Evolutionary conservation across 2,329 filamentous ascomycete species (phyloP).

Genomic region (Aspergillus fumigatus): DNA sequence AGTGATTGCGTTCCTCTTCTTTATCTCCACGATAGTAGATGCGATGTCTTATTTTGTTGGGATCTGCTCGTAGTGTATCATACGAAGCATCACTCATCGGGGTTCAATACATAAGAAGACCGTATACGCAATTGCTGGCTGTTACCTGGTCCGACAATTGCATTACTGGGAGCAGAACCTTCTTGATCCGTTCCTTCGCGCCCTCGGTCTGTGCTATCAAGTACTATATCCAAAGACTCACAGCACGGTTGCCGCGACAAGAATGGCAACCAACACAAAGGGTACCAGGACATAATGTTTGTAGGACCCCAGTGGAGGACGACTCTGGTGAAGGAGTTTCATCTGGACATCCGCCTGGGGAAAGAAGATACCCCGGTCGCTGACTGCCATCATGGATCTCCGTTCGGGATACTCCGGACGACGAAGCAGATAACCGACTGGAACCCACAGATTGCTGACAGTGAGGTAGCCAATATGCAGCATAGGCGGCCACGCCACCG

Average conservation of each 20-base stretch:
- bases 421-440: constrained; percentile 16
- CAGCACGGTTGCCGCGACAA: neutral
- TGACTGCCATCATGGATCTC: neutral
- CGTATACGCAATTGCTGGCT: no score
- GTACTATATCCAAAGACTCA: neutral
- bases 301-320: neutral
- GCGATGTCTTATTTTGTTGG: neutral
- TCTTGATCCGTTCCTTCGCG: no score
- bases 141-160: no score
- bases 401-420: constrained; percentile 12
- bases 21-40: neutral
- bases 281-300: neutral
- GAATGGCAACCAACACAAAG: neutral
- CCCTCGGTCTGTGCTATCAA: no score
- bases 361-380: neutral
- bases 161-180: no score
- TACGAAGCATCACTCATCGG: no score
- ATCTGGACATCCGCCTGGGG: neutral
- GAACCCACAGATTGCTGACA: constrained; percentile 16
- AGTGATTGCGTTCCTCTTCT: neutral
- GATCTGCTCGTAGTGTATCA: no score
- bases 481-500: constrained; percentile 20
- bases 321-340: neutral
- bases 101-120: no score
- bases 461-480: constrained; percentile 17